Conservation (phyloP, 1,284 basidiomycete genomes). For the Microbotryomycetes sp. region DNA sequence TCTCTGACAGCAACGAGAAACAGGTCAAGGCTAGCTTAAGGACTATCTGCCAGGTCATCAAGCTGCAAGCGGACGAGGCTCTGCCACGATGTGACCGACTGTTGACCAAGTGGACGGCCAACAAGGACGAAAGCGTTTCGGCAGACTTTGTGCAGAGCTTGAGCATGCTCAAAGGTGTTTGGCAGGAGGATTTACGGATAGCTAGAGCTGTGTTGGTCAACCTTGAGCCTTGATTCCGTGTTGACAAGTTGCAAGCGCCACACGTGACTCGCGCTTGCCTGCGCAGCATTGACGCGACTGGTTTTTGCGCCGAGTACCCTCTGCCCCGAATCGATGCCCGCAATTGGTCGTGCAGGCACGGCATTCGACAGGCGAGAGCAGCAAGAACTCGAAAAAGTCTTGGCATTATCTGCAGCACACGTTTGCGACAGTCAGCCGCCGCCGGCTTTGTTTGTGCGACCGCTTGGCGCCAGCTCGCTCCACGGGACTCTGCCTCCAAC, state of each 20-base stretch:
- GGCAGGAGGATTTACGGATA: slow-evolving; percentile 16
- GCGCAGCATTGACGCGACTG: neutral
- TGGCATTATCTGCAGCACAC: no score
- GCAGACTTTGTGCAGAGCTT: neutral
- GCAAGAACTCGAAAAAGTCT: no score
- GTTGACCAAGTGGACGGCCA: neutral
- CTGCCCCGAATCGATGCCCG: no score
- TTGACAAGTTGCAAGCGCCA: no score
- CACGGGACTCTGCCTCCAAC: neutral
- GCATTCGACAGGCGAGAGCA: no score
- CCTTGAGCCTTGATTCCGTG: no score
- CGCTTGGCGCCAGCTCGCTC: neutral
- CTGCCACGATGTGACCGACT: slow-evolving; percentile 5
- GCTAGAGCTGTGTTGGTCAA: slow-evolving; percentile 8
- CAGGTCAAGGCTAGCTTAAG: slow-evolving; percentile 5
- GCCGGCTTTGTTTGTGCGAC: no score
- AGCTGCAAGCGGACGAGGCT: slow-evolving; percentile 1
- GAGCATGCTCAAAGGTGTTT: slow-evolving; percentile 18
- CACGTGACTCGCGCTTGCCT: neutral
- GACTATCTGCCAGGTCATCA: neutral
- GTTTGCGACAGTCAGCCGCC: no score
- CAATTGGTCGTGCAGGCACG: no score
- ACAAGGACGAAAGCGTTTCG: neutral
- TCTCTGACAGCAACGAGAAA: slow-evolving; percentile 25
- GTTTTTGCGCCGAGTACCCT: neutral